These are phyloP conservation scores for Psidium guajava DNA, from an alignment of 345 rosid species.

Conservation along the genomic window DNA sequence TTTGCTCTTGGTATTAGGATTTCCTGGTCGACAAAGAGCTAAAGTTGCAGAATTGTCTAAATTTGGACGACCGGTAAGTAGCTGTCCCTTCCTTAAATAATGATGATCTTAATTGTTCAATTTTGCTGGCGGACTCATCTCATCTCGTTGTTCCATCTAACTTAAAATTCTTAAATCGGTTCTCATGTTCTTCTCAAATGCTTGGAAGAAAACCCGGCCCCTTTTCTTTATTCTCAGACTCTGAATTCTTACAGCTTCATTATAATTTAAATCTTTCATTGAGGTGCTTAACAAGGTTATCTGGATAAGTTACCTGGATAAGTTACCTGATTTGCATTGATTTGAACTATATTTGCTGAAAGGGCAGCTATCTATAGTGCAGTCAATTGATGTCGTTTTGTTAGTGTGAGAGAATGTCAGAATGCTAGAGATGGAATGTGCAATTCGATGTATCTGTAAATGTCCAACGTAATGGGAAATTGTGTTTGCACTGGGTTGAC, in stretches of 20 bases:
- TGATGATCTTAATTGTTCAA: not conserved
- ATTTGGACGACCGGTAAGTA: conserved; percentile 85
- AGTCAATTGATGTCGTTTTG: not conserved
- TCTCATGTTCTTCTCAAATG: not conserved
- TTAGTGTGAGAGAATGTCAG: not conserved
- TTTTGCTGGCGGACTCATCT: not conserved
- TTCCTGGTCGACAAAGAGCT: conserved; percentile 77
- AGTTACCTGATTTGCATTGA: not conserved
- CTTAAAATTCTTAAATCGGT: not conserved
- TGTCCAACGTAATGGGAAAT: not conserved
- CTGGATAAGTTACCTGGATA: not conserved
- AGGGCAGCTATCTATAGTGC: not conserved
- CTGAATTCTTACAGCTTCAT: not conserved
- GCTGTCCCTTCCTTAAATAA: not conserved
- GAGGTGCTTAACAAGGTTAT: not conserved
- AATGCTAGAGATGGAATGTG: not conserved
- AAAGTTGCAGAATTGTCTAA: conserved; percentile 78
- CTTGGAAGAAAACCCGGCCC: not conserved
- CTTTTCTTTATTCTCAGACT: not conserved
- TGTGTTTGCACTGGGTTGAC: not conserved
- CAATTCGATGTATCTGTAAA: not conserved
- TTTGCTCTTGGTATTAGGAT: conserved; percentile 28
- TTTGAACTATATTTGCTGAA: not conserved
- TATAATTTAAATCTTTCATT: not conserved
- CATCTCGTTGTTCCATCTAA: not conserved